These are phyloP conservation scores for Juncus inflexus DNA, from an alignment of 176 grass and related monocot species.

Conservation along the genomic window DNA sequence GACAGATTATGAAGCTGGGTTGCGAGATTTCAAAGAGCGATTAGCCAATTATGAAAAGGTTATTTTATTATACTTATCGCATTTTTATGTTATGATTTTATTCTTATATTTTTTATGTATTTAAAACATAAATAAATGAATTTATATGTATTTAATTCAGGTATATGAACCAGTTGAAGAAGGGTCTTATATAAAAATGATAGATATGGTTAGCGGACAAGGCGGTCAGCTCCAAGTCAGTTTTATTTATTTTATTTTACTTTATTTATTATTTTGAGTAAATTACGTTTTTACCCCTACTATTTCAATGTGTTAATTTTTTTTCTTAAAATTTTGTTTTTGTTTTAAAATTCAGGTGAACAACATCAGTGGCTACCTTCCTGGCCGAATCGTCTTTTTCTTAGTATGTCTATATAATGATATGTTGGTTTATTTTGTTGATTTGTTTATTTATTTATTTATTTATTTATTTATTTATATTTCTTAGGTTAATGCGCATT, in stretches of 20 bases:
- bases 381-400: constrained; percentile 96
- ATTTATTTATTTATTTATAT: not conserved
- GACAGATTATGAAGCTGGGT: constrained; percentile 78
- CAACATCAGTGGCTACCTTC: constrained; percentile 97
- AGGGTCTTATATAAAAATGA: constrained; percentile 99
- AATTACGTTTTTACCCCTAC: not conserved
- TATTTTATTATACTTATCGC: constrained; percentile 18
- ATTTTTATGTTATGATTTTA: not conserved
- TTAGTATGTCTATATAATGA: constrained; percentile 48
- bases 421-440: constrained; percentile 13
- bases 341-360: constrained; percentile 63
- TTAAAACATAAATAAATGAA: not conserved
- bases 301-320: not conserved
- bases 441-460: not conserved
- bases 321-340: constrained; percentile 14
- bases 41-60: constrained; percentile 95
- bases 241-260: constrained; percentile 4
- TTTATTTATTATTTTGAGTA: constrained; percentile 1
- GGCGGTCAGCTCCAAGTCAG: constrained; percentile 89
- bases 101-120: constrained; percentile 1
- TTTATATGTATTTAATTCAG: constrained; percentile 30
- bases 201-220: constrained; percentile 91
- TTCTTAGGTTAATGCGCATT: constrained; percentile 90
- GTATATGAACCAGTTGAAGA: constrained; percentile 85
- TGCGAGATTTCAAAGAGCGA: constrained; percentile 82